phyloP scores from a whole-genome alignment of 2,329 filamentous ascomycete genomes.

The Cryphonectria parasitica region DNA sequence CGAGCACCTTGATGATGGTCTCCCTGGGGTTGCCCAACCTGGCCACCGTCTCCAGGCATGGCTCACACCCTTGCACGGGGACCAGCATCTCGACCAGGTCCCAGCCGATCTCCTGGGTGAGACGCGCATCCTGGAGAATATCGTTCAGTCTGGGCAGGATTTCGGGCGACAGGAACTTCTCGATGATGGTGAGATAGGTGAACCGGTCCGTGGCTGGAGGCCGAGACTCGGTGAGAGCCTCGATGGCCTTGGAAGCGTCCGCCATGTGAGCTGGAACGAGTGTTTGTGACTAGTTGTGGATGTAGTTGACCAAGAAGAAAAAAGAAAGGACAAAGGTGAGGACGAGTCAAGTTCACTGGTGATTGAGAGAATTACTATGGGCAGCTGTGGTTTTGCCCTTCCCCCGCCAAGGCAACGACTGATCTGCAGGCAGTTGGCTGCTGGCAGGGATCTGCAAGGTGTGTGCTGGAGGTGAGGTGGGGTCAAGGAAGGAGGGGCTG shows the following conservation, averaged over 20 bases:
- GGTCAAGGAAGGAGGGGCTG: background rate
- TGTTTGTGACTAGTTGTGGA: background rate
- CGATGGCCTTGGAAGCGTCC: constrained; percentile 45
- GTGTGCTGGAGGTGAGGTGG: background rate
- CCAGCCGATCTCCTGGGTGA: constrained; percentile 82
- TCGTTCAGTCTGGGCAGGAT: constrained; percentile 70
- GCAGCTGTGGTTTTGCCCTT: background rate
- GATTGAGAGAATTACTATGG: constrained; percentile 7
- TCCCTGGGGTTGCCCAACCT: constrained; percentile 79
- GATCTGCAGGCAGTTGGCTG: constrained; percentile 6
- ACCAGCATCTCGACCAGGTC: constrained; percentile 78
- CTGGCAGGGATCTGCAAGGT: constrained; percentile 11
- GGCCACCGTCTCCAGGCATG: constrained; percentile 74
- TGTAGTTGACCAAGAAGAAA: background rate
- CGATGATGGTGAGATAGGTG: constrained; percentile 78
- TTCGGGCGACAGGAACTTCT: constrained; percentile 70
- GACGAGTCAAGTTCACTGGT: background rate
- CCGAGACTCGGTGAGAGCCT: constrained; percentile 52
- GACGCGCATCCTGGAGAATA: constrained; percentile 60
- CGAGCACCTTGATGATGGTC: constrained; percentile 79
- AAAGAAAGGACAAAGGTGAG: background rate
- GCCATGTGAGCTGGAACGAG: constrained; percentile 26
- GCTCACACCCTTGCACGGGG: constrained; percentile 67
- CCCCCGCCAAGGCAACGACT: constrained; percentile 5
- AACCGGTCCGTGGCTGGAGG: constrained; percentile 66